These are phyloP conservation scores for Brassica hybrid DNA, from an alignment of 441 rosid genomes.

Conservation along the genomic window DNA sequence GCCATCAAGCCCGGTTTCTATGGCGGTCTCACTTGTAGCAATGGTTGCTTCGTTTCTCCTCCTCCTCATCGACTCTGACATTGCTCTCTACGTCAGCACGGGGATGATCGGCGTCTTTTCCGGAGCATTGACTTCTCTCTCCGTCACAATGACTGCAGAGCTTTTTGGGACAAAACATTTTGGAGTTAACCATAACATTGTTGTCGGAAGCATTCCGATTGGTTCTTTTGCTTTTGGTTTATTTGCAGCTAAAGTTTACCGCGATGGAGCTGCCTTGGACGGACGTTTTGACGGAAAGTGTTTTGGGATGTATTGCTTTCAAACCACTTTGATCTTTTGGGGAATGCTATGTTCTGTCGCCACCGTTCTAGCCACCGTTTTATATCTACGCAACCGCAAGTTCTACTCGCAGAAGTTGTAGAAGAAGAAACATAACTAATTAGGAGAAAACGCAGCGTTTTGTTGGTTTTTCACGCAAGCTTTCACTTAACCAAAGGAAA, in stretches of 20 bases:
- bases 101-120: constrained; percentile 66
- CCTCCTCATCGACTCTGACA: constrained; percentile 48
- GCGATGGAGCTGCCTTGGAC: constrained; percentile 31
- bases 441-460: constrained; percentile 12
- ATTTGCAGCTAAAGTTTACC: constrained; percentile 71
- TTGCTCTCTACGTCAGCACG: constrained; percentile 64
- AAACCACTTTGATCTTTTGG: constrained; percentile 70
- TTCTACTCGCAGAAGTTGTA: constrained; percentile 44
- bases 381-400: constrained; percentile 58
- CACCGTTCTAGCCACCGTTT: constrained; percentile 52
- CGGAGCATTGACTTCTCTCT: constrained; percentile 74
- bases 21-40: constrained; percentile 62
- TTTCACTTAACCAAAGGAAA: background rate
- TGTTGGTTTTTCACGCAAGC: background rate
- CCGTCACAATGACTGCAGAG: constrained; percentile 71
- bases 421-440: background rate
- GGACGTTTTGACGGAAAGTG: constrained; percentile 52
- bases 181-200: constrained; percentile 61
- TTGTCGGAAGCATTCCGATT: constrained; percentile 75
- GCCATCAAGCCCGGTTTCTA: constrained; percentile 62
- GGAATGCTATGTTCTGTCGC: constrained; percentile 65
- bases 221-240: constrained; percentile 80
- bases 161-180: constrained; percentile 73
- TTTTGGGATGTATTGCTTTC: constrained; percentile 67
- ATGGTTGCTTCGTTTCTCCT: constrained; percentile 71